Percentiles rank a stretch among this genome's conserved stretches.
These are phyloP conservation scores for Amoebophrya sp. DNA, from an alignment of 169 alveolate species.

Conservation along the genomic window DNA sequence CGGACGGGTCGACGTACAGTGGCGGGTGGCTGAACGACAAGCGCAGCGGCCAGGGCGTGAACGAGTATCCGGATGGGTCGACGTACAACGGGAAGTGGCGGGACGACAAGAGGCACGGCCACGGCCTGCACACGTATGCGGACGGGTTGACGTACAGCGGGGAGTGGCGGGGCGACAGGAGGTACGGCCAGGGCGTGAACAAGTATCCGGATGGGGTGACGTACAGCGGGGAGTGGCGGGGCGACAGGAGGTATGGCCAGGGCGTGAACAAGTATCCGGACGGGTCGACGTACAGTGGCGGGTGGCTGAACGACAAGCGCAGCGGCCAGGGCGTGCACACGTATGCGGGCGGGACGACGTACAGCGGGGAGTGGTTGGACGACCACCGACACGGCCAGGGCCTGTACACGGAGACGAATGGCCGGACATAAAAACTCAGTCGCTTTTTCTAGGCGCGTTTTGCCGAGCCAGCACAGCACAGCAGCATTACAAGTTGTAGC, in stretches of 20 bases:
- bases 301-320: constrained; percentile 75
- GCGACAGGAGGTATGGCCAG: background rate
- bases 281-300: constrained; percentile 55
- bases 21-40: constrained; percentile 86
- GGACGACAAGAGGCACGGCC: constrained; percentile 76
- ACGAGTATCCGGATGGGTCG: constrained; percentile 74
- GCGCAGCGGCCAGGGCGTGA: constrained; percentile 86
- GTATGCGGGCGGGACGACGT: constrained; percentile 71
- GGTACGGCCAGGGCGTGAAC: background rate
- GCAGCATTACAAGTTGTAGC: no score
- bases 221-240: background rate
- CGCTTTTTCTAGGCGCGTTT: no score
- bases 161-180: background rate
- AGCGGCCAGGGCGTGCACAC: constrained; percentile 75
- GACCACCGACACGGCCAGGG: background rate
- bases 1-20: constrained; percentile 55
- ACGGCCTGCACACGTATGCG: constrained; percentile 69
- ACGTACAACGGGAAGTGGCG: constrained; percentile 60
- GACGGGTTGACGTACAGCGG: constrained; percentile 69
- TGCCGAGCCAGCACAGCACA: no score
- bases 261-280: constrained; percentile 60
- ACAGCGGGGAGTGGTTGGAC: constrained; percentile 49
- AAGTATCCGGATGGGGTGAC: background rate
- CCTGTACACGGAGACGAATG: constrained; percentile 69
- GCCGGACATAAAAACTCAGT: constrained; percentile 74